phyloP scores from a whole-genome alignment of 306 rosid genomes.

The Cyclanthera cordifolia region DNA sequence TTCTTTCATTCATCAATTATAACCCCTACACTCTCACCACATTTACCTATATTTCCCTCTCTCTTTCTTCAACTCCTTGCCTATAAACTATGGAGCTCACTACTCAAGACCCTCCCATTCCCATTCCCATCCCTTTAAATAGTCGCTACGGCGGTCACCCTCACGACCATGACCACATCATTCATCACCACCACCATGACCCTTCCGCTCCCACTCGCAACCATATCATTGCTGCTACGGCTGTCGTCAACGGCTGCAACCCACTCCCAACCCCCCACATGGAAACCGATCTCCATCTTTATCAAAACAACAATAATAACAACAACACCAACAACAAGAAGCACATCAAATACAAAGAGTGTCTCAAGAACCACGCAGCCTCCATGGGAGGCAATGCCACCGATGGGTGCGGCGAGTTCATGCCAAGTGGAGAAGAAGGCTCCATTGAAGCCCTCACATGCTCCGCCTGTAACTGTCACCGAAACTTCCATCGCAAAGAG shows the following conservation, averaged over 20 bases:
- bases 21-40: not conserved
- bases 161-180: conserved; percentile 25
- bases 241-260: not conserved
- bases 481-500: conserved; percentile 86
- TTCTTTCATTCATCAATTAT: not conserved
- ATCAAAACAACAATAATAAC: too few relatives aligned
- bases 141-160: conserved; percentile 24
- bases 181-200: conserved; percentile 27
- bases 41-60: not conserved
- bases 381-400: conserved; percentile 84
- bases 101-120: conserved; percentile 31
- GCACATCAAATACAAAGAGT: conserved; percentile 50
- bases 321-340: not conserved
- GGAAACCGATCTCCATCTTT: not conserved
- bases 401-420: conserved; percentile 90
- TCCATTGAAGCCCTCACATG: conserved; percentile 66
- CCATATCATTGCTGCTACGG: conserved; percentile 26
- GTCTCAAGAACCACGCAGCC: conserved; percentile 88
- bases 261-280: not conserved
- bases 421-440: conserved; percentile 80
- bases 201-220: conserved; percentile 15
- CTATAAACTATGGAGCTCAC: conserved; percentile 44
- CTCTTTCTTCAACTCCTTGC: too few relatives aligned
- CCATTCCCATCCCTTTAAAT: conserved; percentile 38
- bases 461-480: conserved; percentile 80